These are phyloP conservation scores for Cichorium intybus DNA, from an alignment of 140 eudicot genomes.

Conservation along the genomic window DNA sequence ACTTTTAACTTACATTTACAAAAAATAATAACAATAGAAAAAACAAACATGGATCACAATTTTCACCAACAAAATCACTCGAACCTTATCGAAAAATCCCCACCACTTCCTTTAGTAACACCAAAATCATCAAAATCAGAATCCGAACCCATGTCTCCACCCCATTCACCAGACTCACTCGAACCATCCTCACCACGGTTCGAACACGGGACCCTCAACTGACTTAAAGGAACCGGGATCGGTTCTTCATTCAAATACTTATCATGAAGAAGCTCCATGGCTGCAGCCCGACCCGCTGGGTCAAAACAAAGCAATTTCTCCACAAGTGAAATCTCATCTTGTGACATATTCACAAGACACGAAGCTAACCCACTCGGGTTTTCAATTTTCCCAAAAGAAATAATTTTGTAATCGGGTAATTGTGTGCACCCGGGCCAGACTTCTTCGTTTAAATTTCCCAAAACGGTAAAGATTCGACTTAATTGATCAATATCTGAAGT, in stretches of 20 bases:
- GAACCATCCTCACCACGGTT: slow-evolving; percentile 47
- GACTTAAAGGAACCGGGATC: slow-evolving; percentile 57
- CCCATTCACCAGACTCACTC: slow-evolving; percentile 52
- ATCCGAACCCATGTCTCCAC: slow-evolving; percentile 53
- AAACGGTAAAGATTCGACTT: slow-evolving; percentile 55
- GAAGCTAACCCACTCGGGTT: slow-evolving; percentile 73
- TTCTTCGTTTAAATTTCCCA: slow-evolving; percentile 78
- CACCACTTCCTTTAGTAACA: slow-evolving; percentile 39
- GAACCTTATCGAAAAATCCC: slow-evolving; percentile 54
- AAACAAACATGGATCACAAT: not conserved
- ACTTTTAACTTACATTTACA: slow-evolving; percentile 15
- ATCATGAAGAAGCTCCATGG: slow-evolving; percentile 88
- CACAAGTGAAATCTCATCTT: slow-evolving; percentile 63
- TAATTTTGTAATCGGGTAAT: slow-evolving; percentile 67
- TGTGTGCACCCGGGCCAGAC: slow-evolving; percentile 70
- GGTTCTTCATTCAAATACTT: slow-evolving; percentile 90
- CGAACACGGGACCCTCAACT: slow-evolving; percentile 60
- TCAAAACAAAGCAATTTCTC: slow-evolving; percentile 66
- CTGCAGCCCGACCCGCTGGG: slow-evolving; percentile 82
- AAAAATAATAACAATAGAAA: not conserved
- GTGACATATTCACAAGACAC: slow-evolving; percentile 55
- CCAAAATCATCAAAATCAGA: slow-evolving; percentile 82
- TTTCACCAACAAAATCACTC: slow-evolving; percentile 5
- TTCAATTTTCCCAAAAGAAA: slow-evolving; percentile 66
- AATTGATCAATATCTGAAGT: slow-evolving; percentile 87